Base-by-base conservation (phyloP, 2,329 filamentous ascomycete species). In the Ilyonectria robusta region DNA sequence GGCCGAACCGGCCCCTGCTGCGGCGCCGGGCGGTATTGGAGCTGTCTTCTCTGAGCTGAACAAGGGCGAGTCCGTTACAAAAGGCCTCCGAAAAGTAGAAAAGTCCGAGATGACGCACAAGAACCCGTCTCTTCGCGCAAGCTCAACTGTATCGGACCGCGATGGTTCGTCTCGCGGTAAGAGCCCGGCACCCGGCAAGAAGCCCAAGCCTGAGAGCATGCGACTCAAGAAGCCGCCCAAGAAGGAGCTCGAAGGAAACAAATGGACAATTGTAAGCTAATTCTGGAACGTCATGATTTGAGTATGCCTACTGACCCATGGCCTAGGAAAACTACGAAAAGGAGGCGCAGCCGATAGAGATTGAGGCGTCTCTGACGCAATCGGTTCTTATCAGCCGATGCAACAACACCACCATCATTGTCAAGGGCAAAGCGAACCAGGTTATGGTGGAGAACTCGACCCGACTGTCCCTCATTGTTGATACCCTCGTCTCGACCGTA, bases 51-150 rank as follows among this genome's bases (percentile, higher is more conserved):
- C 92, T 46, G 93, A 98, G 72, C 85, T 99, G 59, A 98, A 98
- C 83, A 92, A 92, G 79, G 96, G 96, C 64, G 90, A 93, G 67
- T 87, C 89, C n/a, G 93, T 99, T 66, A 99, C 96, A 4, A 91
- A 93, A 72, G 91, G 93, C 35, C 87, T 99, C 40, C 92, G 93
- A 72, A 99, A 98, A 85, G 96, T 99, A 56, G 95, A 98, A 83
- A 92, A 92, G 78, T 96, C 93, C 60, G 88, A 98, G 81, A 98
- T 98, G 95, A 99, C 96, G 67, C 96, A 99, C 84, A 98, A 98
- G 86, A 99, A 99, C 82, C 96, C 96, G 15, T 89, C 91, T 10
- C 86, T 99, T 65, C 91, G 96, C 69, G 88, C 93, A 26, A 85
- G 86, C 67, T 92, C 93, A 13, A 87, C 89, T 2, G 93, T 95